Percentiles rank a stretch among this genome's conserved stretches.
These are phyloP conservation scores for Trematosphaeria pertusa DNA, from an alignment of 2,329 filamentous ascomycete genomes.

Conservation along the genomic window DNA sequence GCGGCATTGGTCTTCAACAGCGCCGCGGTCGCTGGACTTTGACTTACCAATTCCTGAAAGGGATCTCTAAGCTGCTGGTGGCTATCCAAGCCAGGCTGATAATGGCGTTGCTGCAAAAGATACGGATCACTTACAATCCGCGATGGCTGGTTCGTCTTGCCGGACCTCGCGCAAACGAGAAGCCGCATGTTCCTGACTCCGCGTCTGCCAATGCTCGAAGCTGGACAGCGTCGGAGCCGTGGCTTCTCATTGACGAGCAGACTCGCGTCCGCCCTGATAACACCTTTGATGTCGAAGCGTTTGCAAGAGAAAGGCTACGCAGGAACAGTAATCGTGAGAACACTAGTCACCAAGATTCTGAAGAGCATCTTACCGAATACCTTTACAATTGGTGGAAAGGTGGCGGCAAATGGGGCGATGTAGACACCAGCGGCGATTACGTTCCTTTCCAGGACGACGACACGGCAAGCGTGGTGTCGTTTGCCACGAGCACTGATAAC, in stretches of 20 bases:
- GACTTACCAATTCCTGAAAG: conserved; percentile 76
- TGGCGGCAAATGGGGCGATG: conserved; percentile 84
- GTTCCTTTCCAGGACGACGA: conserved; percentile 65
- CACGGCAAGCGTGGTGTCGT: conserved; percentile 80
- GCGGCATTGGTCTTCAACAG: conserved; percentile 80
- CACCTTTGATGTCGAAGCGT: conserved; percentile 77
- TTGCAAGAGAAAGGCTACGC: conserved; percentile 70
- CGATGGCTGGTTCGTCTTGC: conserved; percentile 67
- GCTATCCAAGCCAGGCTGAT: conserved; percentile 64
- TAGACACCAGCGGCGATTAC: conserved; percentile 84
- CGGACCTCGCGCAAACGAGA: conserved; percentile 44
- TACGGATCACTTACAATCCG: conserved; percentile 69
- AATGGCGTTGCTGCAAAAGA: conserved; percentile 60
- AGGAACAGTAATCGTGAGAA: conserved; percentile 39
- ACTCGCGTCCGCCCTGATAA: conserved; percentile 26
- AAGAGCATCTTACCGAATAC: conserved; percentile 73
- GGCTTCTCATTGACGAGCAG: conserved; percentile 35
- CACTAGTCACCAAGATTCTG: conserved; percentile 49
- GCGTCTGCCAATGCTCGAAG: conserved; percentile 4
- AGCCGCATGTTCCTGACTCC: conserved; percentile 14
- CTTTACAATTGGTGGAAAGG: conserved; percentile 86
- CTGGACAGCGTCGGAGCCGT: conserved; percentile 17
- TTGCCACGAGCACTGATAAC: conserved; percentile 58
- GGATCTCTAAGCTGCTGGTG: conserved; percentile 71
- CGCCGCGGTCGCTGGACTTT: conserved; percentile 80